Percentiles rank a stretch among this genome's conserved stretches.
These are phyloP conservation scores for Trichoderma harzianum DNA, from an alignment of 2,329 filamentous ascomycete species.

Conservation along the genomic window DNA sequence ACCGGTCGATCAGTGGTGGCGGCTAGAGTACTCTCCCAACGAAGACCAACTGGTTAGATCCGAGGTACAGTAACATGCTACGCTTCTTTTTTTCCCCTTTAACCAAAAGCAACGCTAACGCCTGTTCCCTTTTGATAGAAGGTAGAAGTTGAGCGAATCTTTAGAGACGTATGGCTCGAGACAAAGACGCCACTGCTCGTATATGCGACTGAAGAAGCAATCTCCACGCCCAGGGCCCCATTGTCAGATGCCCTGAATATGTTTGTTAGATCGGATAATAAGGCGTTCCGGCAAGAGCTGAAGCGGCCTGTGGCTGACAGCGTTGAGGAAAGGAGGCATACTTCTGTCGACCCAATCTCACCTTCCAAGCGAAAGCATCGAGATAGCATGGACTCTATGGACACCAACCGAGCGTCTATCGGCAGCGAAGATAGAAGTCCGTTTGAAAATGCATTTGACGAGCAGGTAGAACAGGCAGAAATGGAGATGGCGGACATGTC, in stretches of 20 bases:
- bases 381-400: conserved; percentile 46
- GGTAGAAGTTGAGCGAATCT: conserved; percentile 43
- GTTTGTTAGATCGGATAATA: conserved; percentile 52
- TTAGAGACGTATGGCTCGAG: conserved; percentile 46
- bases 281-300: conserved; percentile 49
- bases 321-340: conserved; percentile 21
- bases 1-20: conserved; percentile 54
- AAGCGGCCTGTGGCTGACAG: conserved; percentile 34
- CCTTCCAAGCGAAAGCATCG: conserved; percentile 46
- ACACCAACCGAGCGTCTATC: conserved; percentile 43
- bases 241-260: conserved; percentile 41
- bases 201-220: conserved; percentile 52
- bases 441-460: conserved; percentile 32
- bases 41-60: conserved; percentile 43
- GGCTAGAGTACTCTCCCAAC: conserved; percentile 41
- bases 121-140: conserved; percentile 35
- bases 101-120: conserved; percentile 18
- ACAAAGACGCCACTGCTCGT: conserved; percentile 48
- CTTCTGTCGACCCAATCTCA: conserved; percentile 40
- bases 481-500: conserved; percentile 30
- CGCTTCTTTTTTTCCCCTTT: background rate
- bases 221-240: conserved; percentile 33
- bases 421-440: conserved; percentile 38
- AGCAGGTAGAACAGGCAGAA: conserved; percentile 24
- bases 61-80: conserved; percentile 40